Conservation (phyloP, 441 rosid genomes). For the Populus tomentosa region DNA sequence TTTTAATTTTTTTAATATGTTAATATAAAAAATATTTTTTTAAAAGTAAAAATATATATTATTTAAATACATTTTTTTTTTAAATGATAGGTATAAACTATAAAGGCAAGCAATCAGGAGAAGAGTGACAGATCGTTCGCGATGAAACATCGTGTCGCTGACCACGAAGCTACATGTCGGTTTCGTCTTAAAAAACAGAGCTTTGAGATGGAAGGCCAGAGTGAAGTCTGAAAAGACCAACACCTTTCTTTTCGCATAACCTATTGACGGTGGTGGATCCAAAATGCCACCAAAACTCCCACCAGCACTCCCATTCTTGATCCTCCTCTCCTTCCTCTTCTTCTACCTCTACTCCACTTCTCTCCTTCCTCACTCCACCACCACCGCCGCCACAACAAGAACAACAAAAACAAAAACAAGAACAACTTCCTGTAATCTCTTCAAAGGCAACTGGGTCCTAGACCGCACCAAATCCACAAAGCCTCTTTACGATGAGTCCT, state of each 20-base stretch:
- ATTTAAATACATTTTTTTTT: too few relatives aligned
- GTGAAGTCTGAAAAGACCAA: neutral
- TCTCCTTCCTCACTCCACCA: constrained; percentile 19
- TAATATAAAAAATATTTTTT: too few relatives aligned
- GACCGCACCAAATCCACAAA: constrained; percentile 24
- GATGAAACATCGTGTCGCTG: neutral
- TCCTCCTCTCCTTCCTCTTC: constrained; percentile 47
- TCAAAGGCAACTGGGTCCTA: constrained; percentile 65
- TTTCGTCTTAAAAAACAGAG: neutral
- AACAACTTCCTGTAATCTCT: constrained; percentile 57
- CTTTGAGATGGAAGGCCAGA: neutral
- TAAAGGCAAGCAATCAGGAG: neutral
- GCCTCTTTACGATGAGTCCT: constrained; percentile 64
- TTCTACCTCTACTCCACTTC: constrained; percentile 35
- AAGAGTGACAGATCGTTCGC: neutral
- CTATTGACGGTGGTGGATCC: constrained; percentile 17
- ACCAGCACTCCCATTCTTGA: constrained; percentile 43
- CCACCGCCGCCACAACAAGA: constrained; percentile 18
- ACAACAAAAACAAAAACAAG: constrained; percentile 16
- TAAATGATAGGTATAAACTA: too few relatives aligned
- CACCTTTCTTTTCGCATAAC: neutral
- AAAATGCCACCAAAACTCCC: constrained; percentile 59
- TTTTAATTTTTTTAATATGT: too few relatives aligned
- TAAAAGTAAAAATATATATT: too few relatives aligned
- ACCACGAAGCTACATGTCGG: neutral